Evolutionary conservation across 2,329 filamentous ascomycete genomes (phyloP).

Genomic region (Fusarium liriodendri): DNA sequence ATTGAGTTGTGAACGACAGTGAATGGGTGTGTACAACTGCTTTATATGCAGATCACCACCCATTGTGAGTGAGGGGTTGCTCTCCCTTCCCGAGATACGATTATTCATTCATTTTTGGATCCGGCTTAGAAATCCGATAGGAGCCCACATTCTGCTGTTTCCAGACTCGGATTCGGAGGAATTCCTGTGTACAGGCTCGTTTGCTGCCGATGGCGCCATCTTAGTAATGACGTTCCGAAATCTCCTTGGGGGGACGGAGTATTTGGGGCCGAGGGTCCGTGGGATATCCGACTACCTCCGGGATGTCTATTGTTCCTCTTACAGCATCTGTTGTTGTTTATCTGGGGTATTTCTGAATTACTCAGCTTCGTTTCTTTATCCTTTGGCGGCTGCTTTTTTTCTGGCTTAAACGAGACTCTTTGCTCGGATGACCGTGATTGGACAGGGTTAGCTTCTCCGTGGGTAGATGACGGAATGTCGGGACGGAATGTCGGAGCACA

Average conservation of each 20-base stretch:
- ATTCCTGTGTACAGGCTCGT: neutral
- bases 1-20: conserved; percentile 2
- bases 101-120: neutral
- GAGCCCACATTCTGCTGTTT: neutral
- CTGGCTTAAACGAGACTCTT: neutral
- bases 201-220: neutral
- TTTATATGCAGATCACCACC: neutral
- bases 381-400: neutral
- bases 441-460: neutral
- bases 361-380: neutral
- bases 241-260: neutral
- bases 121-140: neutral
- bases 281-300: neutral
- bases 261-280: neutral
- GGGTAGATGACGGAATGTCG: neutral
- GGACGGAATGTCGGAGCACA: neutral
- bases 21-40: neutral
- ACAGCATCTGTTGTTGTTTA: neutral
- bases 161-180: neutral
- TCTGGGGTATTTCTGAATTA: neutral
- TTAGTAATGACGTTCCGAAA: conserved; percentile 7
- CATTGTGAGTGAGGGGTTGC: neutral
- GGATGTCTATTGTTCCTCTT: neutral
- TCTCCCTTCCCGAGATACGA: neutral
- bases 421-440: neutral